A percentile compares a stretch with the other conserved stretches of the same genome.
Evolutionary conservation across 768 basidiomycete species (phyloP).

Genomic region (Pilatotrama ljubarskyi): DNA sequence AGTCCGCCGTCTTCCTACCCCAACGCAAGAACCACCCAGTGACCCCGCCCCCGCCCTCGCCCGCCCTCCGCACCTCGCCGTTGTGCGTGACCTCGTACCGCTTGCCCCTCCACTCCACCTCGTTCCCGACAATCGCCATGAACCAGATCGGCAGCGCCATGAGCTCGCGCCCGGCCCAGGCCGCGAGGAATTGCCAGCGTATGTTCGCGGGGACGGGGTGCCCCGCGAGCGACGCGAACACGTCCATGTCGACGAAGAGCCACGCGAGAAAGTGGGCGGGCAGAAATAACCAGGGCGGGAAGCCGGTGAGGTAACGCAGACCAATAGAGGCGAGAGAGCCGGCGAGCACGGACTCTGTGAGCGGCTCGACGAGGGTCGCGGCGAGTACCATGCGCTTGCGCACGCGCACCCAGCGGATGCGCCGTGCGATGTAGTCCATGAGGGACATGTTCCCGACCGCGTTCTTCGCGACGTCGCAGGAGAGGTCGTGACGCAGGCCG

Average conservation of each 20-base stretch:
- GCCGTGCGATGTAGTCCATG: conserved; percentile 80
- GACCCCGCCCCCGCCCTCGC: conserved; percentile 7
- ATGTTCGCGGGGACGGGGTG: conserved; percentile 50
- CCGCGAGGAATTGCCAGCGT: conserved; percentile 61
- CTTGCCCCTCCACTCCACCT: conserved; percentile 86
- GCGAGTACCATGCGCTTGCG: conserved; percentile 89
- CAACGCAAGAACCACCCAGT: conserved; percentile 18
- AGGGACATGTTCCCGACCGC: conserved; percentile 87
- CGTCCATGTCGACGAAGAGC: conserved; percentile 79
- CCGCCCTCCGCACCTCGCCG: conserved; percentile 57
- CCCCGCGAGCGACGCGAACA: conserved; percentile 75
- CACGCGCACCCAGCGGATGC: conserved; percentile 96
- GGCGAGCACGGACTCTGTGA: conserved; percentile 83
- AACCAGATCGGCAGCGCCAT: conserved; percentile 88
- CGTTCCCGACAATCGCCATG: conserved; percentile 75
- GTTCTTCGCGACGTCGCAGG: conserved; percentile 88
- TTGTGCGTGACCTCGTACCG: conserved; percentile 72
- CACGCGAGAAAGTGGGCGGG: conserved; percentile 64
- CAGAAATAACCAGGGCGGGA: conserved; percentile 56
- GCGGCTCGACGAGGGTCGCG: conserved; percentile 88
- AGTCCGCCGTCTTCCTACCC: conserved; percentile 25
- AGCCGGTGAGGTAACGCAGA: conserved; percentile 47
- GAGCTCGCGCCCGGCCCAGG: conserved; percentile 80
- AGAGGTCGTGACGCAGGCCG: conserved; percentile 83
- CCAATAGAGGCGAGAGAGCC: conserved; percentile 64